Conservation (phyloP, 2,329 filamentous ascomycete genomes). For the Parasarocladium wereldwijsianum region DNA sequence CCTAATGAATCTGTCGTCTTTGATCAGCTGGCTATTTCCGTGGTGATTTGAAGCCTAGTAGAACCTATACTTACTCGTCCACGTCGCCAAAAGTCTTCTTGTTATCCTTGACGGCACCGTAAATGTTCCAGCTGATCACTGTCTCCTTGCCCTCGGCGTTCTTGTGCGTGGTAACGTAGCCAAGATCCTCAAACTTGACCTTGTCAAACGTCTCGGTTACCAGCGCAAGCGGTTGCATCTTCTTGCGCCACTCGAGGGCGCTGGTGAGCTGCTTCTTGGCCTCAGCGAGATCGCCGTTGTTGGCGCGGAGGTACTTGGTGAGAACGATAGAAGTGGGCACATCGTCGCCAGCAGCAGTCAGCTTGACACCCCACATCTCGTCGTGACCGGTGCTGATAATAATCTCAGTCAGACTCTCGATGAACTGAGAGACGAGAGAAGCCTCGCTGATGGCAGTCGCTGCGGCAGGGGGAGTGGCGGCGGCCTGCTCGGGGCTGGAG, state of each 20-base stretch:
- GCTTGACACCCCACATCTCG: conserved; percentile 78
- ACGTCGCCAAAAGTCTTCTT: conserved; percentile 73
- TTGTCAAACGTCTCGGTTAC: conserved; percentile 49
- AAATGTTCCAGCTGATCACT: conserved; percentile 84
- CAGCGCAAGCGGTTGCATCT: conserved; percentile 55
- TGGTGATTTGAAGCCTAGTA: neutral
- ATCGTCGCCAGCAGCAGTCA: conserved; percentile 29
- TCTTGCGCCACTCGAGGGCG: conserved; percentile 72
- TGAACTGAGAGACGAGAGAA: conserved; percentile 37
- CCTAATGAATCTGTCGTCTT: conserved; percentile 54
- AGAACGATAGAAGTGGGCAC: conserved; percentile 71
- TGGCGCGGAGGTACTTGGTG: conserved; percentile 89
- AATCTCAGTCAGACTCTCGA: conserved; percentile 42
- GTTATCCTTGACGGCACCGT: conserved; percentile 71
- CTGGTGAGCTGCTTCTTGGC: conserved; percentile 66
- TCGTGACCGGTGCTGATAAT: conserved; percentile 41
- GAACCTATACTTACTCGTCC: conserved; percentile 47
- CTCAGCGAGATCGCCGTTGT: conserved; percentile 57
- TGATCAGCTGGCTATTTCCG: neutral
- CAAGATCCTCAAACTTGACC: conserved; percentile 61
- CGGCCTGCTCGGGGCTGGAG: conserved; percentile 5
- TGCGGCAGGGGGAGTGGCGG: conserved; percentile 8
- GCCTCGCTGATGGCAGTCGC: conserved; percentile 7
- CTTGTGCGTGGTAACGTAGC: conserved; percentile 64
- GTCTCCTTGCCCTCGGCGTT: conserved; percentile 39